Percentiles rank a stretch among this genome's conserved stretches.
Conservation (phyloP, 306 rosid species). For the Alnus rubra region DNA sequence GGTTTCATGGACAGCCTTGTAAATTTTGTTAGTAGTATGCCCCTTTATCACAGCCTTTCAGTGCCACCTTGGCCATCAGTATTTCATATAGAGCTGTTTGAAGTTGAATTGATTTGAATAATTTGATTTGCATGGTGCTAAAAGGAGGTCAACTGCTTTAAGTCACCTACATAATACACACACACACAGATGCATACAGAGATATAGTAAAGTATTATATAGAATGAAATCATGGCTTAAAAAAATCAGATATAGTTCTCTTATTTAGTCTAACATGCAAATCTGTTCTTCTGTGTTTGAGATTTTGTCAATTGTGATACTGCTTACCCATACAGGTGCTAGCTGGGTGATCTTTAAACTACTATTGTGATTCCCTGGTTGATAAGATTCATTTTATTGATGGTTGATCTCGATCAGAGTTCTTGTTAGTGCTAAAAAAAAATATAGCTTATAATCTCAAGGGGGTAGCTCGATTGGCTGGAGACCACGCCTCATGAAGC, state of each 20-base stretch:
- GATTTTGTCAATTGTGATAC: neutral
- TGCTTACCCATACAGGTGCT: neutral
- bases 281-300: neutral
- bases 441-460: no score
- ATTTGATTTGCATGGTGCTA: neutral
- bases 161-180: neutral
- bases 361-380: neutral
- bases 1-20: conserved; percentile 13
- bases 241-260: neutral
- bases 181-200: neutral
- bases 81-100: neutral
- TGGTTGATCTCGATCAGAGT: neutral
- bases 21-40: neutral
- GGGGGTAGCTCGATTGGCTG: no score
- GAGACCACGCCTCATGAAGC: no score
- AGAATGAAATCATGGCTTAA: neutral
- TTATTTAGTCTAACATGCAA: neutral
- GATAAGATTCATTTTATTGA: neutral
- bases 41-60: neutral
- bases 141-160: neutral
- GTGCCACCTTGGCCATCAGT: neutral
- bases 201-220: neutral
- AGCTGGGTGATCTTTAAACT: neutral
- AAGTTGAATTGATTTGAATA: neutral
- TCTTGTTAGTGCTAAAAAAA: neutral